Base-by-base conservation (phyloP, 306 rosid genomes). In the Lablab purpureus region DNA sequence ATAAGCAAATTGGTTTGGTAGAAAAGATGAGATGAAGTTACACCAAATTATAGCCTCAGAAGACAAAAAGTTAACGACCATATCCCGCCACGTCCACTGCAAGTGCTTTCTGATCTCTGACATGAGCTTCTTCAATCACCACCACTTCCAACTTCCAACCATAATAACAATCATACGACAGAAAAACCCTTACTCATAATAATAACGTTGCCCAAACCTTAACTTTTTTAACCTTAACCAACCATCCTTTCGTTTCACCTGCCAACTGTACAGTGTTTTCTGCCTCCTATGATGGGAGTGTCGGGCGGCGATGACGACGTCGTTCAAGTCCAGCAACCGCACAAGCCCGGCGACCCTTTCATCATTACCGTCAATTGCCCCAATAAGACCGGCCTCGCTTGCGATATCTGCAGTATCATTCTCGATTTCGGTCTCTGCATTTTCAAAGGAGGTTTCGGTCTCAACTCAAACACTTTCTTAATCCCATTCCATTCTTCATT, bases 341-440 rank as follows among this genome's bases (percentile, higher is more conserved):
- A 22, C 52, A 56, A 30, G 1, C 45, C 90, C 4, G 86, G 84
- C 36, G 92, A 90, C 36, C 90, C 93, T 55, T 82, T 45, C 73
- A 64, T 88, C 54, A 50, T 92, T 81, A 90, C 93, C 56, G 88
- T 90, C 56, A 92, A 89, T 65, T 92, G 97, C 81, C 96, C 96
- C 12, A 92, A 89, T 58, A 89, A 87, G 81, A 84, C 89, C 67
- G 96, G 97, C 22, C 91, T 90, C 45, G 97, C 87, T 7, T 90
- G 91, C 77, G 93, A 90, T 79, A 87, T 92, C 67, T 92, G 89
- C 82, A 82, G 91, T 59, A 56, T 86, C 41, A 85, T 92, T 76
- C 92, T 92, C 51, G 89, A 92, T 58, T 90, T 90, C 46, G 97
- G 93, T 19, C 89, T 92, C 56, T 78, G 56, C 83, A 86, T 92